Conservation (phyloP, 1,139 yeast genomes). For the Geotrichum candidum region DNA sequence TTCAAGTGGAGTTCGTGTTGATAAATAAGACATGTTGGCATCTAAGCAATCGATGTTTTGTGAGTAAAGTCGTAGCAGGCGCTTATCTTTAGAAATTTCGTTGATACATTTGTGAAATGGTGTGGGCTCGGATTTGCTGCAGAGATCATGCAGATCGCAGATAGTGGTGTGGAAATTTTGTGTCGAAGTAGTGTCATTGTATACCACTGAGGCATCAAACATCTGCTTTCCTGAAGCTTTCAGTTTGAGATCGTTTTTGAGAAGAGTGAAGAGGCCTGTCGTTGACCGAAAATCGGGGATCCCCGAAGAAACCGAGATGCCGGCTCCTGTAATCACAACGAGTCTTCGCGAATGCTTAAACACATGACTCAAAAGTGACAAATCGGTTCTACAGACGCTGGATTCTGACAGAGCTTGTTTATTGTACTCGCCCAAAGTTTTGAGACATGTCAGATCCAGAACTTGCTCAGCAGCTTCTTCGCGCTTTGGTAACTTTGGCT, state of each 20-base stretch:
- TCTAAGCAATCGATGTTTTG: constrained; percentile 46
- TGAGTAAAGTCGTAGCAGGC: constrained; percentile 60
- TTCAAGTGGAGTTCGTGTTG: constrained; percentile 43
- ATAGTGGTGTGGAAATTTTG: constrained; percentile 68
- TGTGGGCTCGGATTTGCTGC: constrained; percentile 60
- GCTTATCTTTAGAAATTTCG: constrained; percentile 52
- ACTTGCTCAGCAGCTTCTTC: constrained; percentile 9
- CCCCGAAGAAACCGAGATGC: constrained; percentile 84
- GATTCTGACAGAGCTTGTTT: constrained; percentile 1
- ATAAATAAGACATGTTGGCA: constrained; percentile 42
- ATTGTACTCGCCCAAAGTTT: constrained; percentile 3
- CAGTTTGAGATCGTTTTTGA: constrained; percentile 41
- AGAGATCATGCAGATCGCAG: constrained; percentile 52
- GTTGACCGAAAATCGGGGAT: constrained; percentile 84
- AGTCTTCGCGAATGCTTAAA: constrained; percentile 37
- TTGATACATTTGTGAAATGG: constrained; percentile 64
- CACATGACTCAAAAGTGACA: constrained; percentile 29
- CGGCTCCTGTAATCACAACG: constrained; percentile 68
- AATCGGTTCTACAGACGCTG: constrained; percentile 20
- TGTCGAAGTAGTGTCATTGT: constrained; percentile 56
- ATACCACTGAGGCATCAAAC: constrained; percentile 68
- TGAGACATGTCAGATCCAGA: constrained; percentile 8
- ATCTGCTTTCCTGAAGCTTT: constrained; percentile 62
- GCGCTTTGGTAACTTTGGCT: constrained; percentile 28
- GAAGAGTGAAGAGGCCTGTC: constrained; percentile 65